Conservation (phyloP, 192 early-diverging fungal species). For the Chytriomyces sp. region DNA sequence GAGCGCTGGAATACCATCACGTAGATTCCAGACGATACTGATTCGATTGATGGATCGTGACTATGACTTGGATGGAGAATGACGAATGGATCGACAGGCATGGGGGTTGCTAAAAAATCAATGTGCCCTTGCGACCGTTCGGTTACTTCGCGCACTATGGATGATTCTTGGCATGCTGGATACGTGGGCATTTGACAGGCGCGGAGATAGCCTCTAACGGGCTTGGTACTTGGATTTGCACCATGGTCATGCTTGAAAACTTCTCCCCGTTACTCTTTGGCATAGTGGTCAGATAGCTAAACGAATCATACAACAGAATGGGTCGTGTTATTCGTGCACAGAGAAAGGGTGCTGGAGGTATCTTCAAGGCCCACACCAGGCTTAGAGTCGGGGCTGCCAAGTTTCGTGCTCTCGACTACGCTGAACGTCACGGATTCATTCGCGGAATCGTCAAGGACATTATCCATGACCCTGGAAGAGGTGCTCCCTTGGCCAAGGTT, state of each 20-base stretch:
- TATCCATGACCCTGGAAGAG: constrained; percentile 96
- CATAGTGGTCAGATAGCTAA: neutral
- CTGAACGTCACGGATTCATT: constrained; percentile 96
- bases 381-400: constrained; percentile 95
- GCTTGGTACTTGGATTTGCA: neutral
- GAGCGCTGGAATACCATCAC: too few relatives aligned
- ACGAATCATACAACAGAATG: constrained; percentile 58
- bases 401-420: constrained; percentile 90
- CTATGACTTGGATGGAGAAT: too few relatives aligned
- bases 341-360: constrained; percentile 98
- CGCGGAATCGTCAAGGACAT: constrained; percentile 98
- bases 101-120: too few relatives aligned
- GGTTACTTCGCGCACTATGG: neutral
- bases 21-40: too few relatives aligned
- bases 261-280: neutral
- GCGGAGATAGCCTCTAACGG: neutral
- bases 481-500: constrained; percentile 93
- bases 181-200: neutral
- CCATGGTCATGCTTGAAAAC: neutral
- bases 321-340: constrained; percentile 99
- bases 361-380: constrained; percentile 96
- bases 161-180: neutral
- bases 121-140: neutral
- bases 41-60: too few relatives aligned
- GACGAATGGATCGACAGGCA: too few relatives aligned